phyloP scores from a whole-genome alignment of 1,284 basidiomycete species.

The Microbotryum lychnidis-dioicae region DNA sequence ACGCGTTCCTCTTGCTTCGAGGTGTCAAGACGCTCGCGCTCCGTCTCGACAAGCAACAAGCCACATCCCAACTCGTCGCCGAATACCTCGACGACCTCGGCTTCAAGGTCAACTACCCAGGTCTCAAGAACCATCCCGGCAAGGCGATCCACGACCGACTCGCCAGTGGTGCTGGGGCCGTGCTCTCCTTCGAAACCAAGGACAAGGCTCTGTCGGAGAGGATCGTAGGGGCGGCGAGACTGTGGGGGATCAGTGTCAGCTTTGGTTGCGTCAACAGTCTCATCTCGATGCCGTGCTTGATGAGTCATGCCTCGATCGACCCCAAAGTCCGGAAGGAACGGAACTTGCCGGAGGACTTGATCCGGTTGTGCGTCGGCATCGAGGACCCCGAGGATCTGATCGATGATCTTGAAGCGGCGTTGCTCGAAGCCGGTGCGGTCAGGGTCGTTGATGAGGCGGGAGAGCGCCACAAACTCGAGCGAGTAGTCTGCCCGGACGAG shows the following conservation, averaged over 20 bases:
- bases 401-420: constrained; percentile 87
- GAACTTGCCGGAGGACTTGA: constrained; percentile 92
- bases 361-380: constrained; percentile 96
- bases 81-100: constrained; percentile 77
- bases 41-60: constrained; percentile 91
- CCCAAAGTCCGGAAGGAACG: constrained; percentile 83
- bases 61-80: constrained; percentile 74
- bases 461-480: constrained; percentile 29
- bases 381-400: constrained; percentile 89
- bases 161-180: constrained; percentile 83
- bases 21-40: constrained; percentile 95
- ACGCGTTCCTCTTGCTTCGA: constrained; percentile 89
- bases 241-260: constrained; percentile 97
- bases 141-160: constrained; percentile 80
- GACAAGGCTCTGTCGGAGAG: constrained; percentile 84
- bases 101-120: constrained; percentile 91
- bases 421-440: constrained; percentile 86
- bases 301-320: constrained; percentile 99
- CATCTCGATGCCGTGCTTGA: constrained; percentile 98
- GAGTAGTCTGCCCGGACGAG: constrained; percentile 15
- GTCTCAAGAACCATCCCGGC: constrained; percentile 72
- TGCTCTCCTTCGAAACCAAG: constrained; percentile 88
- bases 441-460: constrained; percentile 38
- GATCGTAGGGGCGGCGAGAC: constrained; percentile 80
- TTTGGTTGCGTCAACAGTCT: constrained; percentile 97